Conservation (phyloP, 2,329 filamentous ascomycete species). For the Tolypocladium nubicola region DNA sequence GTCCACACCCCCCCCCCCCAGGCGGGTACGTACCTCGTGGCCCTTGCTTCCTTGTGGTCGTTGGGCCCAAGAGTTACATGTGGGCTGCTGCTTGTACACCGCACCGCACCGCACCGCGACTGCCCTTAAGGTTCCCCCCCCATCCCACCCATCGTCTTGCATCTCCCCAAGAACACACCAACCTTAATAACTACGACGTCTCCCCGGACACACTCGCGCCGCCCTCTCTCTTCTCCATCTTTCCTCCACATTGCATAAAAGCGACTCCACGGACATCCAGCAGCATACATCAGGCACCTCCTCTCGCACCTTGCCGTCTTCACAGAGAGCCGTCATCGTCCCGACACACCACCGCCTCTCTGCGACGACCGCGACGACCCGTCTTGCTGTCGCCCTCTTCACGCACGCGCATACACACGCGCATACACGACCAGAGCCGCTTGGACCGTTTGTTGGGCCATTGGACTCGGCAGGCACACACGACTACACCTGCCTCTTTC, state of each 20-base stretch:
- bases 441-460: not conserved
- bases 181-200: conserved; percentile 7
- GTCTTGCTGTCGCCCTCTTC: not conserved
- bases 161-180: conserved; percentile 3
- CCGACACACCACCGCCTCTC: not conserved
- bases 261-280: not conserved
- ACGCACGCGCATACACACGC: not conserved
- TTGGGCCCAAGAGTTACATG: conserved; percentile 4
- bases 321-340: not conserved
- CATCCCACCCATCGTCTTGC: conserved; percentile 6
- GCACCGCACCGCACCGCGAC: conserved; percentile 1
- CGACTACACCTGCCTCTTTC: not conserved
- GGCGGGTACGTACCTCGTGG: conserved; percentile 1
- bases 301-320: not conserved
- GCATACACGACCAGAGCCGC: not conserved
- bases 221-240: not conserved
- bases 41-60: conserved; percentile 1
- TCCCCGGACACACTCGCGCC: conserved; percentile 4
- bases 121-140: conserved; percentile 7
- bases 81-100: not conserved
- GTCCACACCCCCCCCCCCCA: not conserved
- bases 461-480: not conserved
- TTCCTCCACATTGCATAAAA: conserved; percentile 1
- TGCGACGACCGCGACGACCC: not conserved
- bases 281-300: not conserved